A percentile compares a stretch with the other conserved stretches of the same genome.
These are phyloP conservation scores for Taphrina sp. DNA, from an alignment of 1,139 yeast genomes.

Conservation along the genomic window DNA sequence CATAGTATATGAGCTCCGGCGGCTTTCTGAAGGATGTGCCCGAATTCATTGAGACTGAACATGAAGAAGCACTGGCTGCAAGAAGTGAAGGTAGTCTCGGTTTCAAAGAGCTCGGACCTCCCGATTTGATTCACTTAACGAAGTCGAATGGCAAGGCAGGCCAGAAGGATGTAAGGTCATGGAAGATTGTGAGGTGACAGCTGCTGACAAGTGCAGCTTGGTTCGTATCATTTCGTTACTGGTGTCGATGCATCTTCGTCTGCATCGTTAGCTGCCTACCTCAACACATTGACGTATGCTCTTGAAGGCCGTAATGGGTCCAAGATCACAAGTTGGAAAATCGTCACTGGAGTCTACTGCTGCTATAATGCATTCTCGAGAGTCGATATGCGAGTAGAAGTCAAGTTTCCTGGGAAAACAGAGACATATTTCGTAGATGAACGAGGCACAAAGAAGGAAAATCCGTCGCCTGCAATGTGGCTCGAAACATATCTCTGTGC, in stretches of 20 bases:
- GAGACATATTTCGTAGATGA: slow-evolving; percentile 67
- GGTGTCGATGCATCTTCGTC: slow-evolving; percentile 63
- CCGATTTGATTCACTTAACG: slow-evolving; percentile 76
- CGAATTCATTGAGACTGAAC: slow-evolving; percentile 47
- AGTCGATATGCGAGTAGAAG: slow-evolving; percentile 68
- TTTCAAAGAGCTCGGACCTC: slow-evolving; percentile 73
- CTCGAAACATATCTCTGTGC: slow-evolving; percentile 75
- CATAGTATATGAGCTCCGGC: too few relatives aligned
- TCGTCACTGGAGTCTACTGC: slow-evolving; percentile 67
- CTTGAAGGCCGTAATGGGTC: slow-evolving; percentile 69
- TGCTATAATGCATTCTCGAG: slow-evolving; percentile 67
- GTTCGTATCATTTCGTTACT: slow-evolving; percentile 68
- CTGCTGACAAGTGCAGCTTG: slow-evolving; percentile 46
- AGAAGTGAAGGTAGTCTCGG: slow-evolving; percentile 51
- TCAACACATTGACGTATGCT: slow-evolving; percentile 67
- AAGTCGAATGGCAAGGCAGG: slow-evolving; percentile 50
- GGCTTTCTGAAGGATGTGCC: slow-evolving; percentile 33
- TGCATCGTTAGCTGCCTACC: slow-evolving; percentile 65
- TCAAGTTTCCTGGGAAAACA: slow-evolving; percentile 71
- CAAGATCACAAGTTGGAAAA: slow-evolving; percentile 72
- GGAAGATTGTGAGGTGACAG: too few relatives aligned
- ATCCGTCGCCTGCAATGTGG: slow-evolving; percentile 54
- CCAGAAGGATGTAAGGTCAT: slow-evolving; percentile 46
- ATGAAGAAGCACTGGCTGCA: slow-evolving; percentile 54
- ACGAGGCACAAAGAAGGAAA: slow-evolving; percentile 50